A percentile compares a stretch with the other conserved stretches of the same genome.
Evolutionary conservation across 345 rosid species (phyloP).

Genomic region (Pelargonium nanum): DNA sequence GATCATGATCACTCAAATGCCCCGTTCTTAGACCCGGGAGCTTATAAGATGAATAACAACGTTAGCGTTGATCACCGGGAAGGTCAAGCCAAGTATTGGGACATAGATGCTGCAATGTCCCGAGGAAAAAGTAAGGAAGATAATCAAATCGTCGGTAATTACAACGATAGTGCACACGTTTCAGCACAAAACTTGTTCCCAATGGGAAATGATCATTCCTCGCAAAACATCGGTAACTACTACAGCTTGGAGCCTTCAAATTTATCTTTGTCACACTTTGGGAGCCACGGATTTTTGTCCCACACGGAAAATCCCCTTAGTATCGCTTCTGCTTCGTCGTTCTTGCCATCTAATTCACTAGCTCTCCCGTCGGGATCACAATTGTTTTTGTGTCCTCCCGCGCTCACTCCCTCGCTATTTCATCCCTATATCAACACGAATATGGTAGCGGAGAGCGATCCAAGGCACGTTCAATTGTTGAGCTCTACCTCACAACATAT

Average conservation of each 20-base stretch:
- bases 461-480: no score
- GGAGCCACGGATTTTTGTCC: constrained; percentile 45
- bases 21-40: no score
- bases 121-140: constrained; percentile 29
- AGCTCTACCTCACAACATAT: no score
- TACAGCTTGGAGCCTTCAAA: constrained; percentile 57
- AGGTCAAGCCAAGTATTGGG: constrained; percentile 38
- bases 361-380: constrained; percentile 35
- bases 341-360: constrained; percentile 18
- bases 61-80: no score
- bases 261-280: constrained; percentile 58
- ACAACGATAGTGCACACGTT: constrained; percentile 22
- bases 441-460: no score
- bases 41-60: no score
- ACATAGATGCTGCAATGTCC: constrained; percentile 30
- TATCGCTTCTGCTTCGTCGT: constrained; percentile 8
- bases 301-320: constrained; percentile 31
- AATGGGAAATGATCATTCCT: constrained; percentile 20
- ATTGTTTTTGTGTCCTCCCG: constrained; percentile 48
- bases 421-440: constrained; percentile 26
- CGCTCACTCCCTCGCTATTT: constrained; percentile 43
- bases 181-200: constrained; percentile 44
- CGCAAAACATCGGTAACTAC: constrained; percentile 31
- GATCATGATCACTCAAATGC: no score
- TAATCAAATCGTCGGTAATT: constrained; percentile 9